Base-by-base conservation (phyloP, 2,329 filamentous ascomycete genomes). In the Rachicladosporium sp. region DNA sequence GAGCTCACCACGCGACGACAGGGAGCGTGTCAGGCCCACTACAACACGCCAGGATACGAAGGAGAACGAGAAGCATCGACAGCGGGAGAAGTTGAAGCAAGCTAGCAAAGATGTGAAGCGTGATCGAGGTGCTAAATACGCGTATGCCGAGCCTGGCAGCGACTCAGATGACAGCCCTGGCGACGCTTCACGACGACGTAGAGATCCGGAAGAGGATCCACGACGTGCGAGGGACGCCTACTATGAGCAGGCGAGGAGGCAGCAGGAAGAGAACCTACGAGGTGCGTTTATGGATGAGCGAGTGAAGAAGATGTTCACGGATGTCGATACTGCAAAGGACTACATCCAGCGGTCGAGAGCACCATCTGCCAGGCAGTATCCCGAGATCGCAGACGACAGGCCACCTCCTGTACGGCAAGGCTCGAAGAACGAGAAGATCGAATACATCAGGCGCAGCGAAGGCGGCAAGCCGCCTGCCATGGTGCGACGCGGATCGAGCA, bases 21-120 rank as follows among this genome's bases (percentile, higher is more conserved):
- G 42, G 12, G 44, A 49, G 23, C 42, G 42, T 31, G 31, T 11
- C 19, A 52, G 43, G 38, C 32, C 38, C 34, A 19, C 15, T 19
- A 19, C 15, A 19, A 43, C 40, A 31, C 23, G 23, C 38, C 46
- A 46, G 37, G 47, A 41, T 32, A 42, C 37, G 31, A 53, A 53
- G 39, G 55, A 58, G 15, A 51, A 45, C 23, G 64, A 67, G 44
- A 55, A 60, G 23, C 50, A 56, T 8, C 52, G 57, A 8, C 54
- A 63, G 31, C 57, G 56, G 31, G 63, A 68, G 36, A 56, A 57
- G 44, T 58, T 55, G 42, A 58, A 61, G 47, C 53, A 54, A 34
- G 54, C 56, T 38, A 62, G 65, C 35, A 57, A 57, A 42, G 65
- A 67, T 30, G 53, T 57, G 6, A 57, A 57, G 33, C 53, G 54